phyloP scores from a whole-genome alignment of 495 filamentous ascomycete genomes.

The Aspergillus campestris region DNA sequence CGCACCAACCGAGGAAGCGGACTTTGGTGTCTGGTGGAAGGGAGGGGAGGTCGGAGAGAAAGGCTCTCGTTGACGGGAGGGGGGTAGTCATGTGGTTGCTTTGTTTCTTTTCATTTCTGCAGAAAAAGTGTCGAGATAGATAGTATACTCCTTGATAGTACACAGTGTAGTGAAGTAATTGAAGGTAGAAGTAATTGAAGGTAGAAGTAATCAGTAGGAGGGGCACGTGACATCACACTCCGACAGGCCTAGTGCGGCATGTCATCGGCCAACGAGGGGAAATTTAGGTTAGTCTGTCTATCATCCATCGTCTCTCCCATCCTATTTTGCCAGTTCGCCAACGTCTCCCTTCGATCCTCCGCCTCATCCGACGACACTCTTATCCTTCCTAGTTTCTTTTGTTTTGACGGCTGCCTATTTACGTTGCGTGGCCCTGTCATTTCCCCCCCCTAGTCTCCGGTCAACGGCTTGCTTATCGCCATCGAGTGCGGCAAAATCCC shows the following conservation, averaged over 20 bases:
- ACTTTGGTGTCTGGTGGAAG: conserved; percentile 61
- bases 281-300: conserved; percentile 4
- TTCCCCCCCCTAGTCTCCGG: no score
- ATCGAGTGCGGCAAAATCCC: no score
- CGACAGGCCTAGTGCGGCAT: conserved; percentile 29
- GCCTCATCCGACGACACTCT: no score
- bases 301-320: conserved; percentile 1
- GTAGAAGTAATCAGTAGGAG: no score
- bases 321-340: neutral
- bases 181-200: no score
- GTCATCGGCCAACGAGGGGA: conserved; percentile 37
- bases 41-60: conserved; percentile 54
- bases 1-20: conserved; percentile 87
- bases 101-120: conserved; percentile 11
- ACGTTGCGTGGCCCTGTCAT: no score
- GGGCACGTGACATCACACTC: conserved; percentile 29
- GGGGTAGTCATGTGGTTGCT: conserved; percentile 45
- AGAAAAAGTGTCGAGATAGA: neutral
- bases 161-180: no score
- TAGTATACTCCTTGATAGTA: neutral
- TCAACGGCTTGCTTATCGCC: no score
- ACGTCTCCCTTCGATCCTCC: neutral
- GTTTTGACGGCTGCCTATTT: no score
- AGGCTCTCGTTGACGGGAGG: conserved; percentile 55
- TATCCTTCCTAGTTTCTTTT: no score